phyloP scores from a whole-genome alignment of 345 rosid genomes.

The Rubroshorea leprosula region DNA sequence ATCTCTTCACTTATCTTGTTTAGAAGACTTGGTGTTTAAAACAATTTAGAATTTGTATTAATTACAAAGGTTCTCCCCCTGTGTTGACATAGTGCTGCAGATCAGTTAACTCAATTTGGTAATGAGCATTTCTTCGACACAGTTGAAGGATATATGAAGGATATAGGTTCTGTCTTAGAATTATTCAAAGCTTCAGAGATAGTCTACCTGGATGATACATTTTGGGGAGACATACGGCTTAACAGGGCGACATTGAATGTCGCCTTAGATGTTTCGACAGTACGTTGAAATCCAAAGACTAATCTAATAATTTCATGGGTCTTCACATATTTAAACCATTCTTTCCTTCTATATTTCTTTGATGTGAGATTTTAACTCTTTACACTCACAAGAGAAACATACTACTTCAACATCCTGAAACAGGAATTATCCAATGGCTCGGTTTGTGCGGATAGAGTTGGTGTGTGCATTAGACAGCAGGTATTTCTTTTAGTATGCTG shows the following conservation, averaged over 20 bases:
- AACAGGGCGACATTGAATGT: no score
- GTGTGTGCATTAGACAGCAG: slow-evolving; percentile 20
- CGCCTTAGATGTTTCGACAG: no score
- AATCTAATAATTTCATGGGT: no score
- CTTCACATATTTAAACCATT: no score
- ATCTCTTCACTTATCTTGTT: no score
- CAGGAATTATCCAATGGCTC: slow-evolving; percentile 23
- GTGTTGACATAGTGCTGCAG: background rate
- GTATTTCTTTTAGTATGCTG: slow-evolving; percentile 15
- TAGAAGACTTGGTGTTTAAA: no score
- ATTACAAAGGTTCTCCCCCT: background rate
- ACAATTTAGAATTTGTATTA: no score
- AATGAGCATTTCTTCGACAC: background rate
- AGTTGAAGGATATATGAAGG: background rate
- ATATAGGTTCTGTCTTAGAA: background rate
- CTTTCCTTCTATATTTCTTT: no score
- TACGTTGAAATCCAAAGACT: no score
- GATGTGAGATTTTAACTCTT: no score
- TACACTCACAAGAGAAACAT: no score
- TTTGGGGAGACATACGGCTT: no score
- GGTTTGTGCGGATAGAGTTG: slow-evolving; percentile 19
- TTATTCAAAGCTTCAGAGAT: background rate
- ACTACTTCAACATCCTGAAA: slow-evolving; percentile 37
- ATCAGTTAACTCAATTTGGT: background rate
- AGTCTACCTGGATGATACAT: background rate